phyloP scores from a whole-genome alignment of 1,284 basidiomycete species.

The Ceratobasidium sp. region DNA sequence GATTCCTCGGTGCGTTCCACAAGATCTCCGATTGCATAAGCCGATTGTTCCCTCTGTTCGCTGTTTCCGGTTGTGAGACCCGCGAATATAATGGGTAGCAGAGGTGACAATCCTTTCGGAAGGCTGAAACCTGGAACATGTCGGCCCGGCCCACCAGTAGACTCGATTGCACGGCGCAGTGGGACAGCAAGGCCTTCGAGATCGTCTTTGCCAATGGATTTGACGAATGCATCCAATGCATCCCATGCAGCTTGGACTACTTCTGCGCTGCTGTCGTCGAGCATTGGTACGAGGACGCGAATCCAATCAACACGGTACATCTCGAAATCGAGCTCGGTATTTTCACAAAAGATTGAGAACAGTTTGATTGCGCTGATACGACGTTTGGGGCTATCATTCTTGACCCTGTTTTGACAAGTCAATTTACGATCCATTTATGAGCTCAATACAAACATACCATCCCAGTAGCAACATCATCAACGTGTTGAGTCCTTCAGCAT shows the following conservation, averaged over 20 bases:
- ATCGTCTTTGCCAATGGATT: conserved; percentile 91
- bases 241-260: conserved; percentile 87
- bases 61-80: conserved; percentile 84
- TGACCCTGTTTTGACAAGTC: conserved; percentile 64
- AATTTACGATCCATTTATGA: conserved; percentile 18
- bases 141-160: conserved; percentile 78
- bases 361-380: conserved; percentile 81
- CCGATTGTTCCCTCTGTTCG: conserved; percentile 90
- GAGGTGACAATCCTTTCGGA: conserved; percentile 87
- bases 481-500: conserved; percentile 85
- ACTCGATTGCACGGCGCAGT: conserved; percentile 87
- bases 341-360: conserved; percentile 83
- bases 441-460: conserved; percentile 63
- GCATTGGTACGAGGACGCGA: conserved; percentile 84
- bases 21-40: conserved; percentile 93
- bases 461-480: conserved; percentile 89
- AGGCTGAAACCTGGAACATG: conserved; percentile 88
- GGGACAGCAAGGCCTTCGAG: conserved; percentile 89
- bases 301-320: conserved; percentile 95
- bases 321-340: conserved; percentile 77
- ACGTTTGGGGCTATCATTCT: conserved; percentile 71
- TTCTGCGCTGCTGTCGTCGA: conserved; percentile 78
- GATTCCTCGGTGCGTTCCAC: conserved; percentile 88
- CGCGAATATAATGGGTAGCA: conserved; percentile 89
- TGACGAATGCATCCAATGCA: conserved; percentile 88